Evolutionary conservation across 441 rosid species (phyloP).

Genomic region (Erodium chrysanthum): DNA sequence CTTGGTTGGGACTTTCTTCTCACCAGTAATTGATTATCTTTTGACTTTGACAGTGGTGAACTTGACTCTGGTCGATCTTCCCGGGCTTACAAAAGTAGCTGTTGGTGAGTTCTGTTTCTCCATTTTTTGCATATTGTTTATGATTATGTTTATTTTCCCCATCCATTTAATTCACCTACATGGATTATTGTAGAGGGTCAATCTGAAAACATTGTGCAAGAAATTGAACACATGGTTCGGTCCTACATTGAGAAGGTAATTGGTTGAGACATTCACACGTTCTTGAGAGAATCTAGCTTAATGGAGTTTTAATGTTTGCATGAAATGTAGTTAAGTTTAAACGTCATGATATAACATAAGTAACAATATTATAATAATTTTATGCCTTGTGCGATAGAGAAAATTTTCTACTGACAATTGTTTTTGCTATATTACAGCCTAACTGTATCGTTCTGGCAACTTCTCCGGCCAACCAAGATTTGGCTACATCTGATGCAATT

Average conservation of each 20-base stretch:
- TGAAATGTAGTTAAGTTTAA: neutral
- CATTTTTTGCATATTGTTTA: neutral
- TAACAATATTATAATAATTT: neutral
- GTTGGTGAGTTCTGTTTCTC: constrained; percentile 52
- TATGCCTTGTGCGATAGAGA: neutral
- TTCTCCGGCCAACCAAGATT: constrained; percentile 98
- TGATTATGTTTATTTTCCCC: constrained; percentile 11
- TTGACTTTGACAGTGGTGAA: constrained; percentile 58
- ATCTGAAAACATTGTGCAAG: constrained; percentile 71
- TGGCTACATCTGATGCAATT: constrained; percentile 97
- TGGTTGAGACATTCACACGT: neutral
- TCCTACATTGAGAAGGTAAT: constrained; percentile 81
- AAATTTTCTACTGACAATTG: neutral
- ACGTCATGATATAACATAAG: neutral
- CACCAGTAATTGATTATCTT: neutral
- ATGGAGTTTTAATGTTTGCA: neutral
- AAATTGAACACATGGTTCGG: constrained; percentile 80
- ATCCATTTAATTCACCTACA: constrained; percentile 6
- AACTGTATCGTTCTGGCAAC: constrained; percentile 94
- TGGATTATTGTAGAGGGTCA: constrained; percentile 60
- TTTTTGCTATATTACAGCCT: constrained; percentile 37
- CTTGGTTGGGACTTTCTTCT: neutral
- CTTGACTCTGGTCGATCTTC: constrained; percentile 87
- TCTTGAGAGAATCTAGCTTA: neutral
- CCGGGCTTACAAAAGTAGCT: constrained; percentile 95